A percentile compares a stretch with the other conserved stretches of the same genome.
phyloP scores from a whole-genome alignment of 352 stramenopile genomes.

The Elongisporangium prolatum region DNA sequence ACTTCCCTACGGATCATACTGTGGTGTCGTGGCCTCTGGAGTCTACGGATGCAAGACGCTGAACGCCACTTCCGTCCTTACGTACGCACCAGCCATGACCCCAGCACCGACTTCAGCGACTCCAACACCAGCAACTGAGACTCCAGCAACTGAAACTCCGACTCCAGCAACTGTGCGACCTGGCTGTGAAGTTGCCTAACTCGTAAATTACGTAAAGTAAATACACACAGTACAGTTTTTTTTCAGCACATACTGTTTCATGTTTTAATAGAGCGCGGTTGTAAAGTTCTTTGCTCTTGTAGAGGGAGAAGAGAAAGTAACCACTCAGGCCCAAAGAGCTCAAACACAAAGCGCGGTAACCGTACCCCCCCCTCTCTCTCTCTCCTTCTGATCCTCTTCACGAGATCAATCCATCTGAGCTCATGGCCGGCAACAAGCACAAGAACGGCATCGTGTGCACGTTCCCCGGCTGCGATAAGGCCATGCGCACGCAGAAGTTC shows the following conservation, averaged over 20 bases:
- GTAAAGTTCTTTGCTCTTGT: slow-evolving; percentile 9
- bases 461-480: slow-evolving; percentile 76
- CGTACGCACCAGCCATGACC: slow-evolving; percentile 3
- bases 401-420: background rate
- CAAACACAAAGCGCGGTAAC: slow-evolving; percentile 9
- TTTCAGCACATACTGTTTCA: background rate
- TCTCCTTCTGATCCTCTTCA: too few relatives aligned
- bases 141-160: background rate
- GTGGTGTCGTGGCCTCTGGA: slow-evolving; percentile 22
- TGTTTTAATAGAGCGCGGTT: background rate
- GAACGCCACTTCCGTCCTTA: background rate
- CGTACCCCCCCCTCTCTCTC: slow-evolving; percentile 4
- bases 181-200: background rate
- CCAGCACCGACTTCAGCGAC: background rate
- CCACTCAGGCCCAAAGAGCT: background rate
- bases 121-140: background rate
- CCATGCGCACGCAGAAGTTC: slow-evolving; percentile 87
- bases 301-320: slow-evolving; percentile 18
- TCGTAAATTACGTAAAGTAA: background rate
- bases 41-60: slow-evolving; percentile 31
- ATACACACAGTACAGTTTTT: background rate
- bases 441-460: slow-evolving; percentile 86
- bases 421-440: slow-evolving; percentile 82
- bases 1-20: slow-evolving; percentile 29
- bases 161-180: background rate